Percentiles rank a stretch among this genome's conserved stretches.
phyloP scores from a whole-genome alignment of 352 stramenopile genomes.

The Peronospora belbahrii region DNA sequence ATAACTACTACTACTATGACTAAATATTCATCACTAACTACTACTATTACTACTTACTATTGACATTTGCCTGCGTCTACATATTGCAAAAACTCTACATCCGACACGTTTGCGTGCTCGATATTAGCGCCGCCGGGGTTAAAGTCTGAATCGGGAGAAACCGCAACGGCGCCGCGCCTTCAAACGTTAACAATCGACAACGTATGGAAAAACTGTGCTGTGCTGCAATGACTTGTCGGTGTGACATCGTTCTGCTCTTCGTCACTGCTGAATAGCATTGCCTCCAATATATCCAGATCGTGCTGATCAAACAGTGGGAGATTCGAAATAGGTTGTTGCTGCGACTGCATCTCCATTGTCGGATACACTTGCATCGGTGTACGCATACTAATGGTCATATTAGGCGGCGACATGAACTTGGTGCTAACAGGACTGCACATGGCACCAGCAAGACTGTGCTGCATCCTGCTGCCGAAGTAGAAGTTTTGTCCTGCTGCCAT shows the following conservation, averaged over 20 bases:
- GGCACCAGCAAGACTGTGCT: conserved; percentile 4
- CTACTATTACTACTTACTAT: conserved; percentile 26
- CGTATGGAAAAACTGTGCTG: conserved; percentile 16
- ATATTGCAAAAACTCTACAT: conserved; percentile 13
- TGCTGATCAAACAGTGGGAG: conserved; percentile 35
- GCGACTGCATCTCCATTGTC: neutral
- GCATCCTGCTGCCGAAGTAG: conserved; percentile 11
- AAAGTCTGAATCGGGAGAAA: conserved; percentile 16
- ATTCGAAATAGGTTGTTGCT: conserved; percentile 6
- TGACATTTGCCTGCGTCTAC: neutral
- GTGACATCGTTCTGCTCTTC: conserved; percentile 29
- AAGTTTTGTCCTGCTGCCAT: conserved; percentile 33
- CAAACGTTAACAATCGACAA: conserved; percentile 34
- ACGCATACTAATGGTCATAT: conserved; percentile 20
- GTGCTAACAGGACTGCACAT: conserved; percentile 6
- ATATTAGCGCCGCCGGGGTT: conserved; percentile 21
- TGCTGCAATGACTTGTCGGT: conserved; percentile 17
- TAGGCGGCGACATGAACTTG: conserved; percentile 21
- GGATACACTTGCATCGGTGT: conserved; percentile 14
- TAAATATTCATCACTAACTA: conserved; percentile 20
- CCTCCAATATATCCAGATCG: conserved; percentile 46
- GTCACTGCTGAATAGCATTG: conserved; percentile 47
- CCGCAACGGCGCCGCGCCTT: conserved; percentile 20
- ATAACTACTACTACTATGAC: no score
- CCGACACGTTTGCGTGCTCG: conserved; percentile 20